Evolutionary conservation across 768 basidiomycete species (phyloP), one percentile per base, ranked within the genome.

Genomic region (Imleria badia): DNA sequence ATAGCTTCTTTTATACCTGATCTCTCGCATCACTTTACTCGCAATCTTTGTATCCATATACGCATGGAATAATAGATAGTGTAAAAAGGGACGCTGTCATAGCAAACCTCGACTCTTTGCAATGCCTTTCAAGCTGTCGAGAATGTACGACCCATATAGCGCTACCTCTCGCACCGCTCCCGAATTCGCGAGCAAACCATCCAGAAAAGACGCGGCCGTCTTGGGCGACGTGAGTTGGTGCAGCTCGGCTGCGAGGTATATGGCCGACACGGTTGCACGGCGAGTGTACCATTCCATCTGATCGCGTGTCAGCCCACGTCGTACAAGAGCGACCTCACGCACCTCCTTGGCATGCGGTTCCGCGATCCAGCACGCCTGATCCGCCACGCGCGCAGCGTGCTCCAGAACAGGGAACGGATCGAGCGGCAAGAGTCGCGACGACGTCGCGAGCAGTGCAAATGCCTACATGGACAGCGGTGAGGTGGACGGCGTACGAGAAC

Each of bases 151-250:
- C 0, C 82, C 79, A 57, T 83, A 92, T 35, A 81, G 54, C 19
- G 71, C 72, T 1, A 78, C 74, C 54, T 91, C 86, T 39, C 73
- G 73, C 9, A 87, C 52, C 0, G 80, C 75, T 3, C 75, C 69
- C 3, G 82, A 79, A 3, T 77, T 70, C 11, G 78, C 74, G 14
- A 93, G 75, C 7, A 91, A 79, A 9, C 77, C 71, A 43, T 86
- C 83, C 14, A 94, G 75, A 73, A 94, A 91, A 3, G 74, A 70
- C 29, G 75, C 71, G 0, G 87, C 83, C 3, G 89, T 89, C 13
- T 73, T 63, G 5, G 91, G 88, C 2, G 91, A 93, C 0, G 82
- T 79, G n/a, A 94, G 65, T 65, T 94, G 91, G 63, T 92, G 91
- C 15, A 94, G 74, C 71, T 93, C 91, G 56, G 89, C 82, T n/a